These are phyloP conservation scores for Rubia peregrina DNA, from an alignment of 305 asterid genomes.

Conservation along the genomic window DNA sequence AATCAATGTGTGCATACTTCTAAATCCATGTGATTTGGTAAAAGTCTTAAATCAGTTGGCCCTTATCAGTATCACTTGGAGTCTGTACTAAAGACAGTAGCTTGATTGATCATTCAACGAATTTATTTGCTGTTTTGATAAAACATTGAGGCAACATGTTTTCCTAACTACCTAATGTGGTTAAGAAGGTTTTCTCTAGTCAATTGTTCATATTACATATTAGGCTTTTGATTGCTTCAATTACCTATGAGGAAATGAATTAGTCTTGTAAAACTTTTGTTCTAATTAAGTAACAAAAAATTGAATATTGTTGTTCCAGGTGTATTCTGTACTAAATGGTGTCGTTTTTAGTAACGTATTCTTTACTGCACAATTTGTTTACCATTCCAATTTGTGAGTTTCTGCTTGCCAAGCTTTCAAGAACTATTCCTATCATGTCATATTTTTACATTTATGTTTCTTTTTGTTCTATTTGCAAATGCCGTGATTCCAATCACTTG, in stretches of 20 bases:
- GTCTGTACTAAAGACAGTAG: not conserved
- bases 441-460: conserved; percentile 9
- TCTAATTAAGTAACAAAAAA: not conserved
- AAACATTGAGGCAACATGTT: conserved; percentile 5
- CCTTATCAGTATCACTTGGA: not conserved
- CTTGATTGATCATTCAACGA: conserved; percentile 1
- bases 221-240: not conserved
- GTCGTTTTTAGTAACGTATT: not conserved
- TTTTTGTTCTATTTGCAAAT: conserved; percentile 43
- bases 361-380: not conserved
- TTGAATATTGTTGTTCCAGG: not conserved
- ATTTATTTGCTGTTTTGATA: conserved; percentile 1
- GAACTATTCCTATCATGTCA: not conserved
- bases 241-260: not conserved
- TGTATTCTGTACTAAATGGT: not conserved
- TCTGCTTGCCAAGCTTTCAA: not conserved
- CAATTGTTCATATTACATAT: not conserved
- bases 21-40: conserved; percentile 13
- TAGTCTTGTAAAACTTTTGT: not conserved
- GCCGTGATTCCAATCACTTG: conserved; percentile 90
- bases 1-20: too few relatives aligned
- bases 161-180: conserved; percentile 1
- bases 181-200: conserved; percentile 5
- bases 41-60: not conserved
- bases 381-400: not conserved